Base-by-base conservation (phyloP, 2,329 filamentous ascomycete genomes). In the Curvularia sp. region DNA sequence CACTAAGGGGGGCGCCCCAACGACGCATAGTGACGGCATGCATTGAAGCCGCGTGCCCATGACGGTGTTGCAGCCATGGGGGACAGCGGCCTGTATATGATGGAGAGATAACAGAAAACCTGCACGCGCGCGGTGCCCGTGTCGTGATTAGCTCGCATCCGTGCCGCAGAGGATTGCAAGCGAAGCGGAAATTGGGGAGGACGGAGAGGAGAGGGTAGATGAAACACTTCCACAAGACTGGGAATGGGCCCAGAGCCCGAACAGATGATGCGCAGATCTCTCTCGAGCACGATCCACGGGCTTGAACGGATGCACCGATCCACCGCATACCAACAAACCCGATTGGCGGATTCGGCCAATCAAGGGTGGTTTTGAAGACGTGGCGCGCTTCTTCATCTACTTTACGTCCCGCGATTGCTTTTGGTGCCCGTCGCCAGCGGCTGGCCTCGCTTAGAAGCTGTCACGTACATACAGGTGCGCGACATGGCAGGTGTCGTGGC, bases 231-330 rank as follows among this genome's bases (percentile, higher is more conserved):
- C 53, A 44, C 57, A 35, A 48, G 49, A 56, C 57, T 55, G 54
- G 52, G 35, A 49, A 49, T 26, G 35, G 44, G 28, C 24, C 35
- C 52, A 55, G 38, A 49, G 51, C 56, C 53, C 39, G 30, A 33
- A 57, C 58, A 61, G 49, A 62, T 57, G 54, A 51, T 63, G 54
- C 49, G 61, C 55, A 57, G 61, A 66, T 66, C 62, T 42, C 53
- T 60, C 46, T 31, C 33, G 35, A 55, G 31, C 49, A 53, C 47
- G 55, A 57, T 53, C 58, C 55, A 50, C 50, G 56, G 51, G 54
- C 58, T 58, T 51, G 50, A 57, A 48, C 49, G 47, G 55, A 54
- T 55, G 55, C 55, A 28, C 48, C 31, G 58, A 58, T 62, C 58
- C 58, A 56, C 55, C 22, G 41, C 33, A 18, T 10, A 53, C 35